Conservation (phyloP, 371 early-diverging fungal species). For the Circinella minor region DNA sequence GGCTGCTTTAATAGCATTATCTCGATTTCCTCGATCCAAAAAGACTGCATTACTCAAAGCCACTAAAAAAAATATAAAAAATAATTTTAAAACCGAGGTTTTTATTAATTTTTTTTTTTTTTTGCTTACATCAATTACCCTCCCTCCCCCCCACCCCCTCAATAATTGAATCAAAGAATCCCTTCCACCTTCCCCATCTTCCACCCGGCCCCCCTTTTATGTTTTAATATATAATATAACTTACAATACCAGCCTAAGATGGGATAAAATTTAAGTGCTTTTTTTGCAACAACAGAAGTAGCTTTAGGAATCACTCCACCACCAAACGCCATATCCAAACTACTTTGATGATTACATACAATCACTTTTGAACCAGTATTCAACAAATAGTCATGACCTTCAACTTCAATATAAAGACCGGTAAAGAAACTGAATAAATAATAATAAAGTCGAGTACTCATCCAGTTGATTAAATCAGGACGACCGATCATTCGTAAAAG, state of each 20-base stretch:
- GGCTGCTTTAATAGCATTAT: slow-evolving; percentile 80
- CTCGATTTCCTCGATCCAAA: slow-evolving; percentile 84
- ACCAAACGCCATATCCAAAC: slow-evolving; percentile 77
- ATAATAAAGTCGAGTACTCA: slow-evolving; percentile 63
- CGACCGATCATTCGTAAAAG: slow-evolving; percentile 46
- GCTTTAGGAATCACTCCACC: slow-evolving; percentile 73
- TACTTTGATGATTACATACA: slow-evolving; percentile 88
- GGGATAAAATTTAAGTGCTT: slow-evolving; percentile 76
- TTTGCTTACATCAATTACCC: too few species aligned
- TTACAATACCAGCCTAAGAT: slow-evolving; percentile 80
- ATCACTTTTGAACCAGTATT: slow-evolving; percentile 40
- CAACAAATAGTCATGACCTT: slow-evolving; percentile 60
- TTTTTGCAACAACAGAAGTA: slow-evolving; percentile 84
- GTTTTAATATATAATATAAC: slow-evolving; percentile 43
- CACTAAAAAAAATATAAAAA: slow-evolving; percentile 50
- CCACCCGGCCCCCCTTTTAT: not conserved
- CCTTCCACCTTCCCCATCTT: too few species aligned
- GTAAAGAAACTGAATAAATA: slow-evolving; percentile 49
- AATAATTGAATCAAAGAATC: too few species aligned
- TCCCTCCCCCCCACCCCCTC: too few species aligned
- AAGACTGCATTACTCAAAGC: slow-evolving; percentile 79
- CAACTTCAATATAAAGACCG: slow-evolving; percentile 62
- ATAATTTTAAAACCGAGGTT: too few species aligned
- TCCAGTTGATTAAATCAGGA: slow-evolving; percentile 59
- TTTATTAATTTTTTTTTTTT: too few species aligned